These are phyloP conservation scores for Rachicladosporium sp. DNA, from an alignment of 2,329 filamentous ascomycete genomes.

Conservation along the genomic window DNA sequence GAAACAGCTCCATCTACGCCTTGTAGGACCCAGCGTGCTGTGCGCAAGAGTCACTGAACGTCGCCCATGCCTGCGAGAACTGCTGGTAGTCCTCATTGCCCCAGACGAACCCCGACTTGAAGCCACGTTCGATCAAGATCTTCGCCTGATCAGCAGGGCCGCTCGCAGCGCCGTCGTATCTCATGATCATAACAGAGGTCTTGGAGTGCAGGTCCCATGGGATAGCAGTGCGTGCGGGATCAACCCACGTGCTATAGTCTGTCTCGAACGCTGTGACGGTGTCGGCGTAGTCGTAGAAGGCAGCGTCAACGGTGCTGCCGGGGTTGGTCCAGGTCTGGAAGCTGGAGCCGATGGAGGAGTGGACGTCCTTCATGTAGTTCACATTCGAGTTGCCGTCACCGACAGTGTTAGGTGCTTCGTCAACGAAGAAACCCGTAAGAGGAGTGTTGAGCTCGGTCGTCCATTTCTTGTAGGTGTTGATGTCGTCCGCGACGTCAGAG, in stretches of 20 bases:
- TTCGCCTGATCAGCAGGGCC: conserved; percentile 2
- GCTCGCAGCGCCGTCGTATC: conserved; percentile 4
- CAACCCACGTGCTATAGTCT: conserved; percentile 5
- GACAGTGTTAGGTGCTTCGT: conserved; percentile 14
- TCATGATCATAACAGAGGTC: conserved; percentile 6
- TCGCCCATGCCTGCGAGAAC: conserved; percentile 5
- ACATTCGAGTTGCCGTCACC: conserved; percentile 2
- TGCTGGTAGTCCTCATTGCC: conserved; percentile 6
- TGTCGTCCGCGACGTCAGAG: conserved; percentile 10
- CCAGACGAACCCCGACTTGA: conserved; percentile 5
- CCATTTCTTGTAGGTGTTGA: conserved; percentile 12
- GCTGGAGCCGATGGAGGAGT: conserved; percentile 3
- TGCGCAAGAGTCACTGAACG: not conserved
- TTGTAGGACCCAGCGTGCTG: no score
- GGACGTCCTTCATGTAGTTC: conserved; percentile 5
- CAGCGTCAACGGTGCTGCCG: conserved; percentile 3
- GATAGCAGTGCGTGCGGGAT: conserved; percentile 3
- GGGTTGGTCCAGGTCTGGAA: conserved; percentile 7
- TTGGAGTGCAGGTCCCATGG: conserved; percentile 4
- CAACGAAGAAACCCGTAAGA: conserved; percentile 19
- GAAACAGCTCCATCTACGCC: no score
- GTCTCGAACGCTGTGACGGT: conserved; percentile 8
- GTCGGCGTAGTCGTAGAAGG: conserved; percentile 7
- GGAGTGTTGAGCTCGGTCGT: conserved; percentile 11
- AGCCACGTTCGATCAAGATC: conserved; percentile 5